Percentiles rank a stretch among this genome's conserved stretches.
phyloP scores from a whole-genome alignment of 208 protist genomes.

The Zelonia costaricensis region DNA sequence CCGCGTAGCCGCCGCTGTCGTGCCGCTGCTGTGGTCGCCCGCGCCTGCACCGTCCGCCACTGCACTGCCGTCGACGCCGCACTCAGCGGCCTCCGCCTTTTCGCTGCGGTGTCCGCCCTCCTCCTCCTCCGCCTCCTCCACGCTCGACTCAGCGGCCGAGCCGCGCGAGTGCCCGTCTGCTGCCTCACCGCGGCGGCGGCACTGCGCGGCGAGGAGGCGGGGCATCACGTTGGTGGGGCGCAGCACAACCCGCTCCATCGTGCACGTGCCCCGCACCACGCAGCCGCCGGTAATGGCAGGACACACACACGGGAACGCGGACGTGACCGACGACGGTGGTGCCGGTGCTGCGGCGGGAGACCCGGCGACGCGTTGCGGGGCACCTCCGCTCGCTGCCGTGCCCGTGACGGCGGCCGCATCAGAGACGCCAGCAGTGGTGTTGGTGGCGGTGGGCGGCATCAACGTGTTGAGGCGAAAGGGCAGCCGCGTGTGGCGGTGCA shows the following conservation, averaged over 20 bases:
- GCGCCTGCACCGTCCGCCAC: no score
- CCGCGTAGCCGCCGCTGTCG: not conserved
- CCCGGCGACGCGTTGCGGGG: not conserved
- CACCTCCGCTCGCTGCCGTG: not conserved
- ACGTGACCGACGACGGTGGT: not conserved
- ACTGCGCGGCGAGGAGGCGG: not conserved
- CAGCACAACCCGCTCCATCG: constrained; percentile 22
- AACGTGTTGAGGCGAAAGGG: constrained; percentile 8
- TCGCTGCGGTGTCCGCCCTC: no score
- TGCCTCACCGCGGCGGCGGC: not conserved
- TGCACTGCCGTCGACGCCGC: no score
- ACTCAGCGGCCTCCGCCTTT: no score
- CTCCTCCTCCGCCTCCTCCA: not conserved
- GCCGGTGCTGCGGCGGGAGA: not conserved
- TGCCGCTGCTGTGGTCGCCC: no score
- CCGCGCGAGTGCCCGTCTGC: not conserved
- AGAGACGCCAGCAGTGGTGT: not conserved
- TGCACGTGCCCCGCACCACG: constrained; percentile 19
- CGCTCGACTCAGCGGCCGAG: not conserved
- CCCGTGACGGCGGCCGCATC: not conserved
- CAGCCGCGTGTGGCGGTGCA: not conserved
- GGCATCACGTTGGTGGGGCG: constrained; percentile 7
- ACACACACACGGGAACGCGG: constrained; percentile 5
- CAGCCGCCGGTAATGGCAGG: constrained; percentile 18
- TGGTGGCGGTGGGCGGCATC: not conserved